Percentiles rank a stretch among this genome's conserved stretches.
Evolutionary conservation across 768 basidiomycete genomes (phyloP).

Genomic region (Phylloporus arenicola): DNA sequence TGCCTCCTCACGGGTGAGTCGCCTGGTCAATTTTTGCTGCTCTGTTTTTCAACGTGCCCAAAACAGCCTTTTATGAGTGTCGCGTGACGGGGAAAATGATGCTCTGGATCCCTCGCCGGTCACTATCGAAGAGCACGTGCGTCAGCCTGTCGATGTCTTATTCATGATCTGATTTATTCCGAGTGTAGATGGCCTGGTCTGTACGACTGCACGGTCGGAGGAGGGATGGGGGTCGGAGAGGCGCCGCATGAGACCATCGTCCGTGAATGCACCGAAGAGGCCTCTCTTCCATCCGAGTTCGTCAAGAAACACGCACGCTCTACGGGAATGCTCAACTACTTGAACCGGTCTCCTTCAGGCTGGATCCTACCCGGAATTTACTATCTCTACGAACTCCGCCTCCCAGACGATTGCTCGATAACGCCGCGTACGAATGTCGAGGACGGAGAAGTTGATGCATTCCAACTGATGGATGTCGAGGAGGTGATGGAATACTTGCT

Average conservation of each 20-base stretch:
- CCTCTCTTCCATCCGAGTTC: slow-evolving; percentile 35
- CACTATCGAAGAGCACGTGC: slow-evolving; percentile 37
- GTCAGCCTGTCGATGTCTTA: slow-evolving; percentile 4
- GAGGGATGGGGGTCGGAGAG: slow-evolving; percentile 39
- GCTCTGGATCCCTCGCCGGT: slow-evolving; percentile 41
- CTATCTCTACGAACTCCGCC: slow-evolving; percentile 39
- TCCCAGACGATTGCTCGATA: slow-evolving; percentile 32
- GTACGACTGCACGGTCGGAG: slow-evolving; percentile 42
- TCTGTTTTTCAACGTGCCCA: too few relatives aligned
- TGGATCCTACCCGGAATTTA: slow-evolving; percentile 45
- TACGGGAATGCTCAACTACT: slow-evolving; percentile 36
- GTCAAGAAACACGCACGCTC: slow-evolving; percentile 29
- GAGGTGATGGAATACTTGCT: slow-evolving; percentile 32
- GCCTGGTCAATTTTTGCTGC: background rate
- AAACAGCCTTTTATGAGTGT: slow-evolving; percentile 33
- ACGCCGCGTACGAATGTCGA: slow-evolving; percentile 32
- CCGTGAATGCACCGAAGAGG: slow-evolving; percentile 42
- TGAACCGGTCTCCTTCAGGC: slow-evolving; percentile 37
- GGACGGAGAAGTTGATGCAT: slow-evolving; percentile 41
- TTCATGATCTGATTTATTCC: background rate
- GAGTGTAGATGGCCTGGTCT: slow-evolving; percentile 26
- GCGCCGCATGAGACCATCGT: slow-evolving; percentile 33
- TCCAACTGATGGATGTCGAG: slow-evolving; percentile 34
- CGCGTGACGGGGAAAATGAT: slow-evolving; percentile 22
- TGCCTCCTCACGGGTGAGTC: slow-evolving; percentile 36